These are phyloP conservation scores for Medicago arabica DNA, from an alignment of 306 rosid species.

Conservation along the genomic window DNA sequence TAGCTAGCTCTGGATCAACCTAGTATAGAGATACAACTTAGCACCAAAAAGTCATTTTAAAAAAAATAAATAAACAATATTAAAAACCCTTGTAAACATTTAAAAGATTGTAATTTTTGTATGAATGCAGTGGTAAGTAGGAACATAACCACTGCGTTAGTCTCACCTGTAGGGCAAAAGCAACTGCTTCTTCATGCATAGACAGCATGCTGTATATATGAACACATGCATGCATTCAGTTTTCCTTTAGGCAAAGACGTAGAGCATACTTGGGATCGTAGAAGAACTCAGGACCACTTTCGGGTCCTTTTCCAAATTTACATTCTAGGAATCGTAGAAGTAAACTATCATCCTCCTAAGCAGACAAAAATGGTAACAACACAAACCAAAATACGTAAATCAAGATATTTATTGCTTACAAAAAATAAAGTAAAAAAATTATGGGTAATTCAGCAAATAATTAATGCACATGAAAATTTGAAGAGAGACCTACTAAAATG, in stretches of 20 bases:
- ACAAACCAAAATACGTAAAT: not conserved
- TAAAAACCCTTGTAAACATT: no score
- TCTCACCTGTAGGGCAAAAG: constrained; percentile 90
- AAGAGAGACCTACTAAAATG: not conserved
- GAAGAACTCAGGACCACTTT: constrained; percentile 89
- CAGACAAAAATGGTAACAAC: constrained; percentile 43
- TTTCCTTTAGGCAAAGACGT: constrained; percentile 97
- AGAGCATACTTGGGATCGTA: constrained; percentile 98
- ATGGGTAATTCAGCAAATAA: not conserved
- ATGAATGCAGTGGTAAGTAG: constrained; percentile 3
- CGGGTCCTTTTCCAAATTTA: constrained; percentile 94
- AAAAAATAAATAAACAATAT: no score
- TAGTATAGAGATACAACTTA: constrained; percentile 45
- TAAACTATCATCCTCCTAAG: constrained; percentile 92
- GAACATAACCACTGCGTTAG: constrained; percentile 42
- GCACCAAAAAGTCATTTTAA: not conserved
- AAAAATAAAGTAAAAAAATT: not conserved
- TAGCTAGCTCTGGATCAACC: constrained; percentile 99
- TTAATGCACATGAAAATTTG: not conserved
- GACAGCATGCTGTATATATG: constrained; percentile 99
- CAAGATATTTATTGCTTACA: not conserved
- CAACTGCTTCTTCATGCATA: constrained; percentile 99
- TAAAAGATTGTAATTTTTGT: no score
- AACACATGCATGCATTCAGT: constrained; percentile 97
- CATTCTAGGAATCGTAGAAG: constrained; percentile 90